Base-by-base conservation (phyloP, 148 eudicot genomes). In the Vaccinium macrocarpon region DNA sequence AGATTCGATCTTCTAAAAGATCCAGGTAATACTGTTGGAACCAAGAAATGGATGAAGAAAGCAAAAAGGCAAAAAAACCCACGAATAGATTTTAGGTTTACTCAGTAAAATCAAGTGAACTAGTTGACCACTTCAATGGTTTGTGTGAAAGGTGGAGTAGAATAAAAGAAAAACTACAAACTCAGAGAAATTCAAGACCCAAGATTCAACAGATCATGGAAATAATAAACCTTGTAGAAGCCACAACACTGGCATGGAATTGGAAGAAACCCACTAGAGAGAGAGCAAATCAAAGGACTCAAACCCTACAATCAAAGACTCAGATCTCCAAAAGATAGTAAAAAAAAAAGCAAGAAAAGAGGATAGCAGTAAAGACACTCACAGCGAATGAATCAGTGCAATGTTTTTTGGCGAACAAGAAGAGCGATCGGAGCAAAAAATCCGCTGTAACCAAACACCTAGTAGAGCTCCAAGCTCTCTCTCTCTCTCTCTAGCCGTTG, bases 261-360 rank as follows among this genome's bases (percentile, higher is more conserved):
- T 76, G 19, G 75, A 55, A 56, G 51, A 53, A 85, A 61, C 52
- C 74, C 81, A 75, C 27, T 35, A 81, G 71, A 68, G 64, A 32
- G 61, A 25, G 32, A 52, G 70, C 29, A 29, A 76, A 82, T 56
- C 80, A 55, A 76, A 64, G 50, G 50, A 14, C 66, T 76, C 49
- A 82, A 82, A 64, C 56, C 68, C 55, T 29, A 62, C 66, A 81
- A 85, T 48, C 72, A 57, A 50, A 51, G 81, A 74, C 76, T 79
- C 88, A 86, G 88, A 86, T 86, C 86, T 81, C 82, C 52, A 82
- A 79, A 79, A 71, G 46, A 52, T 53, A 6, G 72, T 38, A 35
- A 72, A 35, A 35, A 35, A 73, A 53, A 16, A 57, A 77, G n/a
- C n/a, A n/a, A 73, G 46, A 16, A 57, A 53, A 50, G n/a, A 53